Evolutionary conservation across 345 rosid species (phyloP), one percentile per base, ranked within the genome.

Genomic region (Camelina neglecta): DNA sequence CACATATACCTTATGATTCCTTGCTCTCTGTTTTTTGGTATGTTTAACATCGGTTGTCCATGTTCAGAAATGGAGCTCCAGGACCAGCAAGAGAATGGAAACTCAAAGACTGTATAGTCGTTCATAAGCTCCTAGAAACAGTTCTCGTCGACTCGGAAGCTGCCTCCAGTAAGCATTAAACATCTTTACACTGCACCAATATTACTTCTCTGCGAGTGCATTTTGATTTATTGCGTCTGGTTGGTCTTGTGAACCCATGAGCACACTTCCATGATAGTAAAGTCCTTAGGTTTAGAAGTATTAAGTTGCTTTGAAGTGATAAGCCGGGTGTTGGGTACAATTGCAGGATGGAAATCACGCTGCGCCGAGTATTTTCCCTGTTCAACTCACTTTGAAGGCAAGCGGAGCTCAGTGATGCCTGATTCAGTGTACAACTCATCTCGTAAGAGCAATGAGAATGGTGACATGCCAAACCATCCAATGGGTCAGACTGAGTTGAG

Each of bases 301-400:
- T 5, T 67, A 56, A 75, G 8, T 53, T 51, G 15, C 36, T 54
- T 51, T 16, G 41, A 55, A 33, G 6, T 72, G 16, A 36, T 60
- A 60, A 64, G 36, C 48, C 0, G 45, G 11, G 50, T 65, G 35
- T 31, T 57, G 45, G 53, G 11, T 48, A 11, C 24, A 59, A 72
- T 41, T 45, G 69, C 92, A 95, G 99, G 97, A 81, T 95, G 99
- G 99, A 92, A 92, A 82, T 79, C 60, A 69, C 71, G 81, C 2
- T 96, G 98, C 54, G 85, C 88, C 0, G 86, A 84, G 79, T 80
- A 83, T 82, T 95, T 89, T 81, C 92, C 90, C 0, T 83, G 78
- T 80, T 90, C 99, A 0, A 83, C 88, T 16, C 84, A 92, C 79
- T 92, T 95, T 62, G 98, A 85, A 83, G 99, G 99, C 67, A 80